Base-by-base conservation (phyloP, 306 rosid species). In the Malus sieversii region DNA sequence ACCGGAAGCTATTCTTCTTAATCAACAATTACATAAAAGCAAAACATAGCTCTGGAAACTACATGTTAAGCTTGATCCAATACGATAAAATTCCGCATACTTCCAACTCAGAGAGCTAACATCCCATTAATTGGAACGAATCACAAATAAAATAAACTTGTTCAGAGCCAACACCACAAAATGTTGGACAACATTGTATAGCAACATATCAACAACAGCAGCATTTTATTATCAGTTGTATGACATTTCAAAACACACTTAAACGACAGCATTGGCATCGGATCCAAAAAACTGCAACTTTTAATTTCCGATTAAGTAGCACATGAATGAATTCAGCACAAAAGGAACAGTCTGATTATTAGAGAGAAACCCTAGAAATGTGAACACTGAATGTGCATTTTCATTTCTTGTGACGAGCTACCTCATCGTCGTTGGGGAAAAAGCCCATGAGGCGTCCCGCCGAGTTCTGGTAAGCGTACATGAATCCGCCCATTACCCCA, bases 381-480 rank as follows among this genome's bases (percentile, higher is more conserved):
- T 1, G 20, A n/a, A 23, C 32, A 32, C 1, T 53, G 25, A 55
- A 7, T 11, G 13, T 2, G 27, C 55, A 48, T 48, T 66, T 52
- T 91, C 86, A 93, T 78, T 93, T 93, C 77, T 87, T 89, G 88
- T 87, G 81, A 76, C 88, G 96, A 78, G 92, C 91, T 84, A 93
- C 96, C 92, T 93, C 98, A 75, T 70, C 84, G 8, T 89, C 91
- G 72, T 93, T 93, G 81, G 98, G 98, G 82, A 91, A 93, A 81
- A 93, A 93, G 11, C 97, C 98, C 98, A 91, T 93, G 71, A 93
- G 70, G 67, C 98, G 77, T 27, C 97, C 98, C 1, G 92, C 96
- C 6, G 98, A 93, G 78, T 93, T 93, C 85, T 91, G 97, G 80
- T 89, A 93, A 13, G 98, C 98, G 44, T 91, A 93, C 98, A 93